Conservation (phyloP, 192 early-diverging fungal genomes). For the Backusella circina region DNA sequence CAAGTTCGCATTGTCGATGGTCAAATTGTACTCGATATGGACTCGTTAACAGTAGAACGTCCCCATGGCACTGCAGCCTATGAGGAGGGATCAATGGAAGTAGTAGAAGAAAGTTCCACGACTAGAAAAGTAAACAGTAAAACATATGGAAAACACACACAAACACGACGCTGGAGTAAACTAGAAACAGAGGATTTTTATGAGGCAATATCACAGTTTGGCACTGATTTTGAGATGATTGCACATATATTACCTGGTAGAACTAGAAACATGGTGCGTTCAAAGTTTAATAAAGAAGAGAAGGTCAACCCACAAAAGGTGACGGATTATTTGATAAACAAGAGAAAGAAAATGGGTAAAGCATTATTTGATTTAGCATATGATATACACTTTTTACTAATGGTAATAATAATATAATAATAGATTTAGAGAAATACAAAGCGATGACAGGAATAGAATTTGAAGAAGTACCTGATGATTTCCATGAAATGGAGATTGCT, state of each 20-base stretch:
- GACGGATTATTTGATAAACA: conserved; percentile 20
- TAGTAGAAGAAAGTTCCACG: conserved; percentile 30
- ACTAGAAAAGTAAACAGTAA: conserved; percentile 21
- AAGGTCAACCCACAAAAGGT: conserved; percentile 20
- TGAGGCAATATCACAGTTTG: conserved; percentile 31
- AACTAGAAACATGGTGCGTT: conserved; percentile 22
- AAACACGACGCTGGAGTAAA: conserved; percentile 10
- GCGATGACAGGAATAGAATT: conserved; percentile 1
- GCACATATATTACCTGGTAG: conserved; percentile 18
- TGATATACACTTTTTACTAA: no score
- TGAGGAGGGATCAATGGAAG: conserved; percentile 15
- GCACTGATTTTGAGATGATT: conserved; percentile 39
- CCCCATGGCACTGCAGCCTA: background rate
- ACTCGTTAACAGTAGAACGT: conserved; percentile 20
- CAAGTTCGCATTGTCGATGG: conserved; percentile 34
- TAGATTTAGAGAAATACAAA: conserved; percentile 15
- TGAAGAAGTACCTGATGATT: conserved; percentile 22
- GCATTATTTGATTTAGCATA: no score
- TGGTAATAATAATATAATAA: background rate
- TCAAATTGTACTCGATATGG: conserved; percentile 29
- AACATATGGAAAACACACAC: conserved; percentile 13
- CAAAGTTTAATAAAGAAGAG: conserved; percentile 33
- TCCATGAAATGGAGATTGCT: conserved; percentile 10
- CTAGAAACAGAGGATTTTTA: conserved; percentile 29
- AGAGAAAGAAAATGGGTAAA: conserved; percentile 27